Percentiles rank a stretch among this genome's conserved stretches.
Conservation (phyloP, 1,284 basidiomycete genomes). For the Pholiota adiposa region DNA sequence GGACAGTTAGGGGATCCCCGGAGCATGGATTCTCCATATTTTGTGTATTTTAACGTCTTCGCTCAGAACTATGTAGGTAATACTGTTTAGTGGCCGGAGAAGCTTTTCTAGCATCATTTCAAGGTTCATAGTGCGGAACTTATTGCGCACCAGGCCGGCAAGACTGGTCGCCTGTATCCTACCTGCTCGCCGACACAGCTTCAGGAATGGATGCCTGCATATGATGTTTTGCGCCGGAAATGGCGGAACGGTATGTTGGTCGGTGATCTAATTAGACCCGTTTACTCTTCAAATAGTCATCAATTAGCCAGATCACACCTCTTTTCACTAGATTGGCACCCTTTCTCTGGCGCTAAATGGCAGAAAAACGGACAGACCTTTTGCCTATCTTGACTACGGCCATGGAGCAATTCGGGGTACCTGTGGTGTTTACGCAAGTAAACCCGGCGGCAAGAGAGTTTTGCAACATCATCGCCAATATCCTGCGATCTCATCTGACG, state of each 20-base stretch:
- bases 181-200: neutral
- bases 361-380: neutral
- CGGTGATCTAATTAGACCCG: constrained; percentile 23
- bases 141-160: neutral
- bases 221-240: constrained; percentile 19
- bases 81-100: constrained; percentile 9
- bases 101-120: constrained; percentile 1
- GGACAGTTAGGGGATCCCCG: neutral
- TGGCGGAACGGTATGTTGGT: constrained; percentile 19
- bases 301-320: neutral
- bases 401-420: constrained; percentile 7
- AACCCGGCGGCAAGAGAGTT: constrained; percentile 21
- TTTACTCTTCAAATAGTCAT: neutral
- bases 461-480: constrained; percentile 5
- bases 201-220: constrained; percentile 5
- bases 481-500: constrained; percentile 26
- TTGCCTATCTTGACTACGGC: constrained; percentile 1
- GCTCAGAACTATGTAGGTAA: constrained; percentile 1
- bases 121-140: neutral
- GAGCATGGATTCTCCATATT: constrained; percentile 1
- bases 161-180: neutral
- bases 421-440: constrained; percentile 6
- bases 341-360: neutral
- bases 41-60: neutral
- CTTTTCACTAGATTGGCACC: neutral